Base-by-base conservation (phyloP, 1,284 basidiomycete species). In the Rhodotorula glutinis region DNA sequence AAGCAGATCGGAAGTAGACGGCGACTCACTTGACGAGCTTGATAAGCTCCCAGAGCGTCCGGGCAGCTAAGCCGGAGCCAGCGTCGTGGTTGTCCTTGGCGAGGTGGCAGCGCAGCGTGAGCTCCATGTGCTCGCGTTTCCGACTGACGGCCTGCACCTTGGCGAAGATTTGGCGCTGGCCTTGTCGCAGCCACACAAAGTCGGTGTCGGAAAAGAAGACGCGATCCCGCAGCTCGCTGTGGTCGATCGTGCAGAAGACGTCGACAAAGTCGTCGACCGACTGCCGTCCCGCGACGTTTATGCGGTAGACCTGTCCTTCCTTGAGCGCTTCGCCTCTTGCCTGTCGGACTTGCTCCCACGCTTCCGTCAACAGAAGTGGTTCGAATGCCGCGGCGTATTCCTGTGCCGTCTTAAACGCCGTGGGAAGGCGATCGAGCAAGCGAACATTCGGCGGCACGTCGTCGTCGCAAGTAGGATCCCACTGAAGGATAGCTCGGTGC, bases 281-380 rank as follows among this genome's bases (percentile, higher is more conserved):
- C 70, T 85, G 83, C 29, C 88, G 85, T 19, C 85, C 84, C 43
- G 80, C 81, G 53, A 92, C 82, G 65, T 83, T 85, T 78, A 83
- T 84, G 27, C 83, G 81, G 65, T 86, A 83, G 43, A 63, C 51
- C 21, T 71, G 57, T 7, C 80, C 79, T 14, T 86, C 83, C 49
- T 81, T 82, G 9, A 68, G 67, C 14, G 76, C 75, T 61, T 89
- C 86, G 74, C 91, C 78, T 59, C 76, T 89, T 40, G 91, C 86
- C 76, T 91, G 85, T 44, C 82, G 76, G 63, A 98, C 84, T 76
- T 97, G 92, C 40, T 89, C 86, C 94, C 96, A 98, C 70, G 90
- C 88, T 79, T 98, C 96, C 67, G 91, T 83, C 41, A 94, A 80
- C 30, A 98, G 82, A n/a, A 98, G 82, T 1, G 96, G 92, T 73